Evolutionary conservation across 352 stramenopile genomes (phyloP), one percentile per base, ranked within the genome.

Genomic region (Pythium rishiriense): DNA sequence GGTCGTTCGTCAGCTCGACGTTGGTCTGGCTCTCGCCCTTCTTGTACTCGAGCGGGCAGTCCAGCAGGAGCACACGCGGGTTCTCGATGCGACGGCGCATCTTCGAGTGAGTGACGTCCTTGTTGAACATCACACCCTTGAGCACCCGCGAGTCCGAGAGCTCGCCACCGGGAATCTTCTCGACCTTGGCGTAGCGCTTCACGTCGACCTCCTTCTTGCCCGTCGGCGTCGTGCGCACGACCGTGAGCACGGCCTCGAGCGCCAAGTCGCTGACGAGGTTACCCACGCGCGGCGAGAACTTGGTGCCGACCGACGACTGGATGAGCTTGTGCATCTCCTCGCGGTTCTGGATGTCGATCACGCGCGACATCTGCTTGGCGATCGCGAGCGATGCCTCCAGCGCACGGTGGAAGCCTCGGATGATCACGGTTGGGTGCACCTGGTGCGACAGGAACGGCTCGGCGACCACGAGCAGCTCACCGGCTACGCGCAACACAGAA

Each of bases 1-100:
- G 91, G 69, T 99, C 96, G 66, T 99, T 98, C 31, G 93, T 99
- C 62, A 99, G 97, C 82, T 99, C 98, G 25, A 99, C 92, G 77
- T 98, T 99, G 22, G 97, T 97, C 75, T 97, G 85, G 63, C 78
- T 94, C 79, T 99, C 98, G 62, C 96, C 96, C 85, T 99, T 99
- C 91, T 99, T 99, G 88, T 99, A 99, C 83, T 99, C 98, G 22
- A 99, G 85, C 15, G 97, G 97, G 74, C 96, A 99, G 79, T 99
- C 98, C 1, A 99, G 74, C 53, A 99, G 83, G 24, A 99, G 79
- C 63, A 99, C 97, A 33, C 97, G 93, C 35, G 98, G 98, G 80
- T 99, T 99, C 74, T 99, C 96, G 75, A 99, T 99, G 50, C 86
- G 86, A 57, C 97, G 93, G 45, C 96, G 85, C 98, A 99, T 99